These are phyloP conservation scores for Beverwykella pulmonaria DNA, from an alignment of 495 filamentous ascomycete species.

Conservation along the genomic window DNA sequence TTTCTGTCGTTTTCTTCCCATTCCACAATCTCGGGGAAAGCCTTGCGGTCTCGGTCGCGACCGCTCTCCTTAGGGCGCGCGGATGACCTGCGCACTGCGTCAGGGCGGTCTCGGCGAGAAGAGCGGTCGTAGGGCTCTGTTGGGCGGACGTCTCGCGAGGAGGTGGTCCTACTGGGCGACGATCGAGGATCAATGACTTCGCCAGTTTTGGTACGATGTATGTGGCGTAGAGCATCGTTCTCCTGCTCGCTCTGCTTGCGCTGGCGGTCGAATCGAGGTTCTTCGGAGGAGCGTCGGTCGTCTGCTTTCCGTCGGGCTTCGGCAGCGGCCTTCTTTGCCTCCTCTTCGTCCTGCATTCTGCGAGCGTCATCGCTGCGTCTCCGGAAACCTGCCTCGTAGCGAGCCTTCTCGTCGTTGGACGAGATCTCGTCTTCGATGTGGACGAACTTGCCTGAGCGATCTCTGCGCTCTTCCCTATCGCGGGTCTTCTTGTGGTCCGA, in stretches of 20 bases:
- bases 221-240: conserved; percentile 26
- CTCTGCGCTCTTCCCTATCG: conserved; percentile 37
- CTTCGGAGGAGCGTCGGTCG: conserved; percentile 22
- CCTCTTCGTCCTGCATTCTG: conserved; percentile 13
- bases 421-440: conserved; percentile 32
- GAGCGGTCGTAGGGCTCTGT: conserved; percentile 15
- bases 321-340: conserved; percentile 11
- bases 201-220: conserved; percentile 15
- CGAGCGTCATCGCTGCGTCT: conserved; percentile 21
- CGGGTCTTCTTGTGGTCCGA: conserved; percentile 36
- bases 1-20: conserved; percentile 22
- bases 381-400: conserved; percentile 29
- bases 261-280: conserved; percentile 20
- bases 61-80: conserved; percentile 32
- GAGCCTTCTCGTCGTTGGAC: conserved; percentile 28
- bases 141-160: conserved; percentile 31
- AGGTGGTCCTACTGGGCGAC: conserved; percentile 27
- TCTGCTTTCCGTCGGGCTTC: conserved; percentile 30
- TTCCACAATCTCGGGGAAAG: conserved; percentile 41
- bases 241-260: conserved; percentile 23
- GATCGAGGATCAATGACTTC: conserved; percentile 22
- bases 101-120: conserved; percentile 19
- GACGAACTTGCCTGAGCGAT: conserved; percentile 28
- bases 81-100: conserved; percentile 32
- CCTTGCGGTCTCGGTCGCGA: conserved; percentile 34